Base-by-base conservation (phyloP, 148 eudicot species). In the Rhododendron henanense region DNA sequence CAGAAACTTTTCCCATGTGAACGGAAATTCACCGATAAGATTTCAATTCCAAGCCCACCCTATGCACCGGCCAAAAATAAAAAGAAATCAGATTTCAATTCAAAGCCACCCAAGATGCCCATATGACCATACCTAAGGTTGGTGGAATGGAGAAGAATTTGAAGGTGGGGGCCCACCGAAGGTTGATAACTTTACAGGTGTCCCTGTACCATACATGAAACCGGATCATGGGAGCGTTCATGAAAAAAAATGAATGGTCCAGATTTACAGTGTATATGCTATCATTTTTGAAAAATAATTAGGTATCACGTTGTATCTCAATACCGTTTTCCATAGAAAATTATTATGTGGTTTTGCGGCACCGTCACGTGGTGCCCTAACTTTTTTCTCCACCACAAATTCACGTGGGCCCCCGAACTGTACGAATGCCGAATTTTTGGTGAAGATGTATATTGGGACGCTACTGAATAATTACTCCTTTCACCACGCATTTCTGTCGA, bases 1-100 rank as follows among this genome's bases (percentile, higher is more conserved):
- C 35, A 63, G 57, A 55, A 86, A 51, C 85, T 85, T 81, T 90
- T 84, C 82, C 86, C 91, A 88, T 84, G 89, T 88, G 86, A 79
- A 85, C 41, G 87, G 45, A 81, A 48, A 51, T 19, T 50, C 74
- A 55, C 18, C 76, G 78, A 53, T 74, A 63, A 85, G 78, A 78
- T 41, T 79, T 78, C 53, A 67, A 31, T 81, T 57, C 59, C 67
- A 82, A 71, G 76, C 83, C 45, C 39, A 31, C 65, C 73, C 35
- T 41, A 28, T 31, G 71, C 85, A 82, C 89, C 87, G 85, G 83
- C 87, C 87, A 31, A 41, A 39, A 55, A 82, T 21, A 53, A 86
- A 28, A 81, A 53, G 61, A 31, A 86, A 48, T 55, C 3, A 57
- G 48, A 71, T 6, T 59, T 83, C 44, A 63, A 79, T 85, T 85